Conservation (phyloP, 208 protist genomes). For the Crithidia fasciculata region DNA sequence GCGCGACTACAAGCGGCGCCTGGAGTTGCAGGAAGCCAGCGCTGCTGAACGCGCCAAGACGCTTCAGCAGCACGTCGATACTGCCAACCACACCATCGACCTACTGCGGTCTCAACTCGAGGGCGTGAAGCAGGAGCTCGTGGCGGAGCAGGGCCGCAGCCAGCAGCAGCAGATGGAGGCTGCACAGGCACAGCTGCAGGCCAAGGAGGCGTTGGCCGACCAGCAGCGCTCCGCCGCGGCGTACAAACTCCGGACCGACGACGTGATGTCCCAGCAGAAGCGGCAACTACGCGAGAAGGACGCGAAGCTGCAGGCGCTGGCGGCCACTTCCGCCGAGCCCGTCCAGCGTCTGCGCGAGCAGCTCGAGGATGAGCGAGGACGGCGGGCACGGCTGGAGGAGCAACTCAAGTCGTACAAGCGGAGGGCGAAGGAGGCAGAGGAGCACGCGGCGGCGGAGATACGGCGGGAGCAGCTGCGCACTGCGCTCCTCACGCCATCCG, state of each 20-base stretch:
- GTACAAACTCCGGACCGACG: constrained; percentile 57
- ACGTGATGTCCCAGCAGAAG: constrained; percentile 69
- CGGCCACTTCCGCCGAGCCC: constrained; percentile 58
- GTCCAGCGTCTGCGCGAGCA: constrained; percentile 80
- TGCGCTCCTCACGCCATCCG: constrained; percentile 9
- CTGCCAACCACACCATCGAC: constrained; percentile 62
- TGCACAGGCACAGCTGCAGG: constrained; percentile 50
- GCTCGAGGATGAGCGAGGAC: constrained; percentile 84
- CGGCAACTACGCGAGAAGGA: constrained; percentile 88
- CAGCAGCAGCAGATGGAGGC: constrained; percentile 54
- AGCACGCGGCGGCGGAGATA: constrained; percentile 71
- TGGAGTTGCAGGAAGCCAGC: constrained; percentile 41
- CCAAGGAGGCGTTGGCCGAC: constrained; percentile 48
- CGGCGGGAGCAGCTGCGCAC: constrained; percentile 78
- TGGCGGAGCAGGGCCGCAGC: constrained; percentile 52
- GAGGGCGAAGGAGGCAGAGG: constrained; percentile 85
- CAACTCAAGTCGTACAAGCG: constrained; percentile 71
- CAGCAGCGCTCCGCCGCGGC: constrained; percentile 50
- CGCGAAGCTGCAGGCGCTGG: constrained; percentile 71
- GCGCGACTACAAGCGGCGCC: constrained; percentile 43
- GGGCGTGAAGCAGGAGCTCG: constrained; percentile 48
- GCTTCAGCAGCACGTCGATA: constrained; percentile 48
- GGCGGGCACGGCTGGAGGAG: constrained; percentile 73
- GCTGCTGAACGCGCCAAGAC: constrained; percentile 34
- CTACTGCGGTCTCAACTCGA: constrained; percentile 64